Evolutionary conservation across 2,329 filamentous ascomycete species (phyloP).

Genomic region (Cadophora malorum): DNA sequence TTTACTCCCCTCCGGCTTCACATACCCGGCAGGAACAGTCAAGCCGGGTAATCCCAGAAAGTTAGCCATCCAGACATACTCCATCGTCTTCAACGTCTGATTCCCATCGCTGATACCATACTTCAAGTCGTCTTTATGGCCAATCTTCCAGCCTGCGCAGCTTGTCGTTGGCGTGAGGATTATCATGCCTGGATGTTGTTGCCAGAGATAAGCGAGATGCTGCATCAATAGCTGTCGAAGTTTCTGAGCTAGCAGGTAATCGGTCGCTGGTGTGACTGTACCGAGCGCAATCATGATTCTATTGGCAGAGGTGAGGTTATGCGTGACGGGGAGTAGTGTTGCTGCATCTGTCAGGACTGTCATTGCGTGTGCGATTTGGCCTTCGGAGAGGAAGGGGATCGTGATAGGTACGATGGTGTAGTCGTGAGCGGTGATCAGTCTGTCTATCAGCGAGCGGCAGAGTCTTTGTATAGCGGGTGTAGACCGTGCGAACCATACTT

Average conservation of each 20-base stretch:
- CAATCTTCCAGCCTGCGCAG: slow-evolving; percentile 73
- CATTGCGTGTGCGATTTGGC: slow-evolving; percentile 76
- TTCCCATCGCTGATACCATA: slow-evolving; percentile 80
- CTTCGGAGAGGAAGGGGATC: slow-evolving; percentile 70
- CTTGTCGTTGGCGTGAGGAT: slow-evolving; percentile 81
- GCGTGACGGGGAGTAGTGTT: slow-evolving; percentile 41
- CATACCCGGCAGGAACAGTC: slow-evolving; percentile 76
- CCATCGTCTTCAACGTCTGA: slow-evolving; percentile 75
- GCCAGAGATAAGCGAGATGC: slow-evolving; percentile 75
- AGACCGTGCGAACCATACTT: slow-evolving; percentile 72
- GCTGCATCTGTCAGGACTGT: slow-evolving; percentile 77
- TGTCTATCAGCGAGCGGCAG: slow-evolving; percentile 66
- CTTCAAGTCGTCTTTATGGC: slow-evolving; percentile 60
- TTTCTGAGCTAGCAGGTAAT: slow-evolving; percentile 75
- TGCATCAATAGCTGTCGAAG: slow-evolving; percentile 78
- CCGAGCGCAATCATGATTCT: slow-evolving; percentile 71
- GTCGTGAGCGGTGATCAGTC: slow-evolving; percentile 56
- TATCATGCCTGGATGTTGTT: slow-evolving; percentile 73
- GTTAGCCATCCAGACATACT: slow-evolving; percentile 85
- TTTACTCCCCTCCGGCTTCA: slow-evolving; percentile 37
- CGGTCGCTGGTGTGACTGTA: slow-evolving; percentile 66
- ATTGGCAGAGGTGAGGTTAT: slow-evolving; percentile 61
- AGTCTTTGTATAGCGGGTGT: slow-evolving; percentile 65
- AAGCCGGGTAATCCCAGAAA: slow-evolving; percentile 78
- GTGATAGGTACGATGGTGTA: slow-evolving; percentile 63